Evolutionary conservation across 2,329 filamentous ascomycete genomes (phyloP), one percentile per base, ranked within the genome.

Genomic region (Truncatella angustata): DNA sequence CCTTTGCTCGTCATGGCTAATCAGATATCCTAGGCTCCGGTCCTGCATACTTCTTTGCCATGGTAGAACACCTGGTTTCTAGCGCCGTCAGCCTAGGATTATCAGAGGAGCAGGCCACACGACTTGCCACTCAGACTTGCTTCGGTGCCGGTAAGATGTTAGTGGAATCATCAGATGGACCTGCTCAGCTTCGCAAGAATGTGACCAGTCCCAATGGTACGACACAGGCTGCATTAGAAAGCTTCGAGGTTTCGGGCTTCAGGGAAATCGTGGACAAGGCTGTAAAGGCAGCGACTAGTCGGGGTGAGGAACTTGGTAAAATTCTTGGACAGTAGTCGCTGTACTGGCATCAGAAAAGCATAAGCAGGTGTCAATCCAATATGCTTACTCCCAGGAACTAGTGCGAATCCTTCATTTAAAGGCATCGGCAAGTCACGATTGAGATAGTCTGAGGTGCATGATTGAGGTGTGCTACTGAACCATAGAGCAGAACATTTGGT

Each of bases 121-220:
- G 75, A 1, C 64, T 78, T 16, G 76, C 76, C 9, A 76, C 71
- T 56, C 76, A 79, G 66, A 79, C 76, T 0, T 78, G 75, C 53
- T 65, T 76, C 5, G 76, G 76, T n/a, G 76, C 76, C 1, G 76
- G 76, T 42, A 73, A 72, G 65, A 79, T 78, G 76, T 69, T 79
- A 5, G 69, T 74, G 21, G 69, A 74, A 56, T 76, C 76, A 2
- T 63, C 70, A 3, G 75, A 78, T 2, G 66, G 71, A 30, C 74
- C 76, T 0, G 60, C 70, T 0, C 74, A 79, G 64, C 66, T 79
- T 46, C 71, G 76, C 50, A 75, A 68, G 58, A 79, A 79, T 60
- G 76, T 79, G 47, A 79, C 76, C 5, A 79, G 76, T 65, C 76
- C 76, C 21, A 78, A 78, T 56, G 76, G 76, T 26, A 79, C 76